Base-by-base conservation (phyloP, 2,329 filamentous ascomycete species). In the Monilinia fructigena region DNA sequence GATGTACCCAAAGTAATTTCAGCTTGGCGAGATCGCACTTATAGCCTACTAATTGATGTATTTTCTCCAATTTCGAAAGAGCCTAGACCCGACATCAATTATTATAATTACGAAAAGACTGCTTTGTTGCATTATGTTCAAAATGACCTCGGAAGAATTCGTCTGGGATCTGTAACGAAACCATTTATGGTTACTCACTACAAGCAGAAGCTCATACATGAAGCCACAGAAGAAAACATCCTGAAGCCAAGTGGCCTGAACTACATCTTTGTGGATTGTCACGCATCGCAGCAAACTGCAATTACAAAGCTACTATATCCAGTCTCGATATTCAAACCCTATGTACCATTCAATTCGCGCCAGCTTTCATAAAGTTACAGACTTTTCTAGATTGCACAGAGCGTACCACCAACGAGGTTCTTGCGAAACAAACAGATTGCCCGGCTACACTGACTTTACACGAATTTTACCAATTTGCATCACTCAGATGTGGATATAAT, bases 381-480 rank as follows among this genome's bases (percentile, higher is more conserved):
- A 10, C 7, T 4, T 60, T 71, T 20, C 31, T 76, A 6, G 52
- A 67, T 16, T 53, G 35, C 64, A 67, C 68, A 1, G 45, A 62
- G 55, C 58, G 78, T 74, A 42, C 71, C 55, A 77, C 83, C 0
- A 90, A 90, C 66, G 70, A 78, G 0, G 80, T 84, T 0, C 79
- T 89, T 16, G 80, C 86, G 0, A 74, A 72, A 1, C 83, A 86
- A 66, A 75, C 70, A 0, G 61, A 73, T 0, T 87, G 85, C 59
- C 84, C 86, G 0, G 14, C 66, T 0, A 71, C 80, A 28, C 76
- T 89, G 65, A 78, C 81, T 0, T 67, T 85, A 0, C 80, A 82
- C 0, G 85, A 89, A 63, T 88, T 81, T 72, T 82, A 83, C 61
- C 77, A 80, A 0, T 80, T 88, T n/a, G 77, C 79, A 0, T 72